A percentile compares a stretch with the other conserved stretches of the same genome.
phyloP scores from a whole-genome alignment of 768 basidiomycete genomes.

The Auricularia sp. region DNA sequence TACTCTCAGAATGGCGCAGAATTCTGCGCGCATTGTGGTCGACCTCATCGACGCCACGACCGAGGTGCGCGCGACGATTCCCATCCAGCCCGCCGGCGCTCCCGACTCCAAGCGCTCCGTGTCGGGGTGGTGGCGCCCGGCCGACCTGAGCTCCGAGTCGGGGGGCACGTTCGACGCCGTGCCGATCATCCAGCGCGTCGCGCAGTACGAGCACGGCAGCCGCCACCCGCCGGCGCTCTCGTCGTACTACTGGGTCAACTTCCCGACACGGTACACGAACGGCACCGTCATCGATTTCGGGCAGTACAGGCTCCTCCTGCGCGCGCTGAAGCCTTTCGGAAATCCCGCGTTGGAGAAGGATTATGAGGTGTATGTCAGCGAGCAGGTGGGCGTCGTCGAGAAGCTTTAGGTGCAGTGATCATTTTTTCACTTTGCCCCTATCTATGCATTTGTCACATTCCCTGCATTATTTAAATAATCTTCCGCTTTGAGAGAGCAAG shows the following conservation, averaged over 20 bases:
- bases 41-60: neutral
- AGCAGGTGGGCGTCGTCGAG: no score
- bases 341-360: neutral
- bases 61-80: neutral
- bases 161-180: neutral
- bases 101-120: neutral
- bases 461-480: no score
- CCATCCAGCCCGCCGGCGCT: neutral
- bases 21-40: neutral
- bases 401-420: no score
- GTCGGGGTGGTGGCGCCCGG: neutral
- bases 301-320: constrained; percentile 1
- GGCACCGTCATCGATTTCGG: neutral
- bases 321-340: constrained; percentile 1
- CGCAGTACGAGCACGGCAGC: neutral
- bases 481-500: no score
- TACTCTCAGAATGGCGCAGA: neutral
- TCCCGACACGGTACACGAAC: neutral
- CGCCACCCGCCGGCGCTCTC: no score
- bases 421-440: no score
- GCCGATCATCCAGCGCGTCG: neutral
- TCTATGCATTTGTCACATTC: no score
- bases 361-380: no score
- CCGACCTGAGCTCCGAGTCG: neutral
- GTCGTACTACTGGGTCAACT: no score